Evolutionary conservation across 2,329 filamentous ascomycete genomes (phyloP).

Genomic region (Rhinocladiella mackenziei): DNA sequence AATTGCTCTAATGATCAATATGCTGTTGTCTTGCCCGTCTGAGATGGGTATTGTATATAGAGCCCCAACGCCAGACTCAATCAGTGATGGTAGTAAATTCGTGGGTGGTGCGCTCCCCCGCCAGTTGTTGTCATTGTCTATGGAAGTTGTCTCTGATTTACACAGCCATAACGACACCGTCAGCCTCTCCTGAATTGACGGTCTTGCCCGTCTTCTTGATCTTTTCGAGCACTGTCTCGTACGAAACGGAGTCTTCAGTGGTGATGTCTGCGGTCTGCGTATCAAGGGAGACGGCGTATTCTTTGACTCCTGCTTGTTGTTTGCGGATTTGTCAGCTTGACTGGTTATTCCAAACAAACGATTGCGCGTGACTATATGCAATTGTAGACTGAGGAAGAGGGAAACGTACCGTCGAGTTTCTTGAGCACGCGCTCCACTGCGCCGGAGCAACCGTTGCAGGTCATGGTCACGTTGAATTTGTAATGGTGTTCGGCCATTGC

Average conservation of each 20-base stretch:
- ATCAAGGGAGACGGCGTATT: slow-evolving; percentile 82
- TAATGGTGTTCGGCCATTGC: slow-evolving; percentile 80
- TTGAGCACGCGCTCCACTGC: slow-evolving; percentile 88
- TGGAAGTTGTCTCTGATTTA: slow-evolving; percentile 10
- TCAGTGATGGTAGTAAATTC: too few species aligned
- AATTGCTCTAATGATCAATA: too few species aligned
- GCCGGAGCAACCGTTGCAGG: slow-evolving; percentile 91
- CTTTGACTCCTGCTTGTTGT: slow-evolving; percentile 66
- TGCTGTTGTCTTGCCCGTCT: too few species aligned
- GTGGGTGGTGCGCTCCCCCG: too few species aligned
- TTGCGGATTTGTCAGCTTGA: slow-evolving; percentile 8
- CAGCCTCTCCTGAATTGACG: slow-evolving; percentile 61
- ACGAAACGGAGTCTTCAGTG: slow-evolving; percentile 64
- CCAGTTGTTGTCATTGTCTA: too few species aligned
- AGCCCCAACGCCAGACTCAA: too few species aligned
- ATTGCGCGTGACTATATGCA: not conserved
- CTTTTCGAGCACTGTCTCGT: slow-evolving; percentile 76
- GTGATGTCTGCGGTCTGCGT: slow-evolving; percentile 76
- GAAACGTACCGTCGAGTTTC: slow-evolving; percentile 71
- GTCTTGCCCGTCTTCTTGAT: slow-evolving; percentile 96
- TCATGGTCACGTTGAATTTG: slow-evolving; percentile 94
- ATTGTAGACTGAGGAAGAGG: slow-evolving; percentile 7
- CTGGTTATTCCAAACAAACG: slow-evolving; percentile 2
- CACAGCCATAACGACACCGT: slow-evolving; percentile 40
- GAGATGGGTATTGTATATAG: too few species aligned